These are phyloP conservation scores for Nicotiana benthamiana DNA, from an alignment of 257 asterid genomes.

Conservation along the genomic window DNA sequence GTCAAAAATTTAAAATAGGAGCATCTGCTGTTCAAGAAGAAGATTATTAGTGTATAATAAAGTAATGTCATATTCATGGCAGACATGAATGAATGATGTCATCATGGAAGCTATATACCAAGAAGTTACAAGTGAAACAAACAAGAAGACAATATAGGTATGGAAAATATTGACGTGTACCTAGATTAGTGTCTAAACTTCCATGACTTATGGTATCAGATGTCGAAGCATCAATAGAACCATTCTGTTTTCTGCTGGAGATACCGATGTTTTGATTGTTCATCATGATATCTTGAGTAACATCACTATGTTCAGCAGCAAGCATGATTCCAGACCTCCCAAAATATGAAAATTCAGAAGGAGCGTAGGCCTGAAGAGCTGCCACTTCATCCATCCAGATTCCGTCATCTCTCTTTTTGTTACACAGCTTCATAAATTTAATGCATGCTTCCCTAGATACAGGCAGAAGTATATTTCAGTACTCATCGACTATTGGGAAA, in stretches of 20 bases:
- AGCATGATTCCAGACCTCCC: slow-evolving; percentile 44
- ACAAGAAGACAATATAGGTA: background rate
- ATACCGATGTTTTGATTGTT: background rate
- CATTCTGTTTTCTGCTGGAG: slow-evolving; percentile 13
- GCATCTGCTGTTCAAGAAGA: background rate
- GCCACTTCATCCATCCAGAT: slow-evolving; percentile 88
- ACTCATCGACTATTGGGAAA: background rate
- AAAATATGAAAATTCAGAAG: slow-evolving; percentile 35
- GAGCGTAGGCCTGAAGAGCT: slow-evolving; percentile 53
- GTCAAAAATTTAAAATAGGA: background rate
- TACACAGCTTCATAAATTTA: slow-evolving; percentile 58
- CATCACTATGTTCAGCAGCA: slow-evolving; percentile 39
- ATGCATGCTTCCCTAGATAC: slow-evolving; percentile 56
- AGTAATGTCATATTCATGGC: background rate
- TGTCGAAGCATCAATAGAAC: slow-evolving; percentile 29
- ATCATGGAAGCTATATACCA: background rate
- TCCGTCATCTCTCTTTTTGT: slow-evolving; percentile 55
- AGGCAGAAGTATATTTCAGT: slow-evolving; percentile 1
- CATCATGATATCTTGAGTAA: slow-evolving; percentile 6
- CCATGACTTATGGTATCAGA: slow-evolving; percentile 36
- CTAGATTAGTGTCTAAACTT: slow-evolving; percentile 41
- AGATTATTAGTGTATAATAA: background rate
- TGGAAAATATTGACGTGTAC: slow-evolving; percentile 18
- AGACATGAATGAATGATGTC: background rate
- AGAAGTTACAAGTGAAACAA: background rate